Evolutionary conservation across 345 rosid species (phyloP).

Genomic region (Reutealis trisperma): DNA sequence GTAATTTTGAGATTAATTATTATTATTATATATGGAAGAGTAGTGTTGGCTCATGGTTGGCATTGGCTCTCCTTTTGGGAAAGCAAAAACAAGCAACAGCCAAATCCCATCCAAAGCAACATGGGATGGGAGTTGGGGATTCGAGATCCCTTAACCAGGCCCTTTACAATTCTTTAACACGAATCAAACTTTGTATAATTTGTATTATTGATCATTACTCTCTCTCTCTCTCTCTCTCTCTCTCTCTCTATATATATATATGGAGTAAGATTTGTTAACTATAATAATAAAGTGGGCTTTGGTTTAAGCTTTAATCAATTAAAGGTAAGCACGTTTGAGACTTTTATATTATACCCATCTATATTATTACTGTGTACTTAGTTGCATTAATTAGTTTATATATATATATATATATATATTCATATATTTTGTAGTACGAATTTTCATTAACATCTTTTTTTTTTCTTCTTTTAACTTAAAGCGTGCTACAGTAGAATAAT

Average conservation of each 20-base stretch:
- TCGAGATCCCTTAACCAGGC: slow-evolving; percentile 36
- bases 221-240: slow-evolving; percentile 24
- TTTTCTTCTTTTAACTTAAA: neutral
- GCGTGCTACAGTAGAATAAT: neutral
- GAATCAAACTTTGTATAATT: slow-evolving; percentile 27
- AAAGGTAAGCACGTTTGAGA: slow-evolving; percentile 35
- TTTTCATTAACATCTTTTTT: too few relatives aligned
- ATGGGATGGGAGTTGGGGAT: slow-evolving; percentile 42
- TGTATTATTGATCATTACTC: slow-evolving; percentile 25
- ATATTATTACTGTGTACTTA: slow-evolving; percentile 6
- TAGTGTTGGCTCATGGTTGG: slow-evolving; percentile 39
- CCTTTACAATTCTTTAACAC: slow-evolving; percentile 30
- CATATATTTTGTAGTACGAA: neutral
- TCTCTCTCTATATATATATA: slow-evolving; percentile 4
- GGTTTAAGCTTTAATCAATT: slow-evolving; percentile 38
- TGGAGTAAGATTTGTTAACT: neutral
- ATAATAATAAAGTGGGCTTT: slow-evolving; percentile 18
- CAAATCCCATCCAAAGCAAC: slow-evolving; percentile 38
- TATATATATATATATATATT: neutral
- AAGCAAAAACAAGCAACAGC: slow-evolving; percentile 32
- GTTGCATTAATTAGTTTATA: neutral
- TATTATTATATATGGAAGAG: neutral
- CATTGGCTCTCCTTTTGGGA: slow-evolving; percentile 36
- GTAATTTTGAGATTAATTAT: too few relatives aligned
- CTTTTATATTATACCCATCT: slow-evolving; percentile 21